Conservation (phyloP, 1,284 basidiomycete species). For the Trichosporon sp. region DNA sequence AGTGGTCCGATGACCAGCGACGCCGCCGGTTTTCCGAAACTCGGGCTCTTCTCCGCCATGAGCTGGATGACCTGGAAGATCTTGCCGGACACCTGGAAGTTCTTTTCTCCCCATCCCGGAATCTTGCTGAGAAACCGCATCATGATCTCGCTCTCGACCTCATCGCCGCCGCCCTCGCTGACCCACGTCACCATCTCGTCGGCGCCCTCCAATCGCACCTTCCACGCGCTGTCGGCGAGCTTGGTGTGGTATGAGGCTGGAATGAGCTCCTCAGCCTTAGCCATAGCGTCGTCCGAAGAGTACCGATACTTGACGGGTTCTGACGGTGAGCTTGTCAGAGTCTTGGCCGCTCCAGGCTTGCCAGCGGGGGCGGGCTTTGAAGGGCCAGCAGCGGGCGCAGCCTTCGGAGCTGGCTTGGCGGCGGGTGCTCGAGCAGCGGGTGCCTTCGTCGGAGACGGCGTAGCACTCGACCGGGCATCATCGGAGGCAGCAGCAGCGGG, state of each 20-base stretch:
- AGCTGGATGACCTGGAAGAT: slow-evolving; percentile 74
- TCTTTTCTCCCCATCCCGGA: slow-evolving; percentile 94
- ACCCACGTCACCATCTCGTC: slow-evolving; percentile 87
- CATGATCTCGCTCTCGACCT: slow-evolving; percentile 83
- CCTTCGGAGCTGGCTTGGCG: slow-evolving; percentile 25
- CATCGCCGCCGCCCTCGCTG: slow-evolving; percentile 64
- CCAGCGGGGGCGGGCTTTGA: slow-evolving; percentile 47
- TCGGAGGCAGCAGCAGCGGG: slow-evolving; percentile 3
- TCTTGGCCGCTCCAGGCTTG: slow-evolving; percentile 59
- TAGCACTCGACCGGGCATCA: slow-evolving; percentile 24
- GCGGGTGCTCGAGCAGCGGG: slow-evolving; percentile 44
- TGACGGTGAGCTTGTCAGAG: slow-evolving; percentile 61
- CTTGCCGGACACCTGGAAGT: slow-evolving; percentile 94
- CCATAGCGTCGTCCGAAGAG: slow-evolving; percentile 88
- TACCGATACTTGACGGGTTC: slow-evolving; percentile 91
- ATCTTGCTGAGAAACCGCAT: slow-evolving; percentile 90
- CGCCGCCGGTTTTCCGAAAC: slow-evolving; percentile 82
- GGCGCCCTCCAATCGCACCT: slow-evolving; percentile 80
- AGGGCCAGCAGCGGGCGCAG: slow-evolving; percentile 47
- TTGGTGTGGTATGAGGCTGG: slow-evolving; percentile 72
- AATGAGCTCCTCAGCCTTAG: slow-evolving; percentile 72
- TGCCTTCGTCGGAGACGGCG: slow-evolving; percentile 33
- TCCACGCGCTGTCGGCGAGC: slow-evolving; percentile 88
- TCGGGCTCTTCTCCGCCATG: slow-evolving; percentile 76
- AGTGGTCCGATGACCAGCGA: slow-evolving; percentile 83